These are phyloP conservation scores for Musa troglodytarum DNA, from an alignment of 176 grass and related monocot species.

Conservation along the genomic window DNA sequence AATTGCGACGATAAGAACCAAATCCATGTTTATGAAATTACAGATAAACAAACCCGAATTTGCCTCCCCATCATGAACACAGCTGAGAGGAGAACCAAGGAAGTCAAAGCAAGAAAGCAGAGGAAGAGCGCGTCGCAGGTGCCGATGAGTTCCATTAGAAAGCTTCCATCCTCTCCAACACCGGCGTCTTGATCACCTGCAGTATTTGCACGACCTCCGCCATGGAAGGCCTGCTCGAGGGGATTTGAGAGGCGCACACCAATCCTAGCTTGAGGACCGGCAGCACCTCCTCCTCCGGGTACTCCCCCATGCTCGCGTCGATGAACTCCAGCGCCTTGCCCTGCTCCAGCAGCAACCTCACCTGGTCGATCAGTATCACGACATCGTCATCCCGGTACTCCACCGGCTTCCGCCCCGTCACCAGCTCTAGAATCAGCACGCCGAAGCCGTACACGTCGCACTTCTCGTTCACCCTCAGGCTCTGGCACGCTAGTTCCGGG, in stretches of 20 bases:
- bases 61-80: no score
- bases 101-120: no score
- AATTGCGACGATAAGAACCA: no score
- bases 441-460: conserved; percentile 96
- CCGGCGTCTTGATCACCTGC: conserved; percentile 82
- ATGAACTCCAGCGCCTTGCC: conserved; percentile 60
- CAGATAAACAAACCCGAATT: no score
- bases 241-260: conserved; percentile 95
- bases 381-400: conserved; percentile 84
- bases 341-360: conserved; percentile 49
- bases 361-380: conserved; percentile 67
- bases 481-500: conserved; percentile 83
- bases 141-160: no score
- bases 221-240: conserved; percentile 82
- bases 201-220: conserved; percentile 93
- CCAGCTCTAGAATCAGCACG: conserved; percentile 74
- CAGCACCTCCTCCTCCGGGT: conserved; percentile 92
- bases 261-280: conserved; percentile 80
- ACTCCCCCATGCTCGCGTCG: conserved; percentile 44
- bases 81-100: no score
- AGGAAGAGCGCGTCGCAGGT: no score
- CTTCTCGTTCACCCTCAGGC: conserved; percentile 82
- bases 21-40: no score
- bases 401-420: conserved; percentile 53
- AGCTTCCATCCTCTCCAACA: conserved; percentile 5